Evolutionary conservation across 2,329 filamentous ascomycete species (phyloP).

Genomic region (Trichophyton mentagrophytes): DNA sequence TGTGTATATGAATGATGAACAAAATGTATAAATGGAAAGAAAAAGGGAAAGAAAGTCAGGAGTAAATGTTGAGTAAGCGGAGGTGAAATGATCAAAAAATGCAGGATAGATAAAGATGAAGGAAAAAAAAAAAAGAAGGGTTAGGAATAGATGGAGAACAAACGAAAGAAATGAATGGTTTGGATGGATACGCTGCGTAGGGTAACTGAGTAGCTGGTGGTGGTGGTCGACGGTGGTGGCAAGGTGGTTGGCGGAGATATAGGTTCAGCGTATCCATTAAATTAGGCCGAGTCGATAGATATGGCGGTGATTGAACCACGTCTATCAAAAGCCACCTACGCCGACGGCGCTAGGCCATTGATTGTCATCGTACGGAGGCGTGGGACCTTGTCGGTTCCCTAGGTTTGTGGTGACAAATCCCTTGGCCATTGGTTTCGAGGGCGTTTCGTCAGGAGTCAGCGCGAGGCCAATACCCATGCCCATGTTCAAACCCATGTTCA

Average conservation of each 20-base stretch:
- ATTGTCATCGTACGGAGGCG: constrained; percentile 84
- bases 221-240: constrained; percentile 10
- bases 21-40: background rate
- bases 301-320: constrained; percentile 35
- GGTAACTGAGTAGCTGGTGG: too few relatives aligned
- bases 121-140: background rate
- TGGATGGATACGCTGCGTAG: constrained; percentile 5
- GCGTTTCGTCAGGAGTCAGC: constrained; percentile 48
- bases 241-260: constrained; percentile 6
- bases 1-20: constrained; percentile 2
- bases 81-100: background rate
- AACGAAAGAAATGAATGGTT: constrained; percentile 10
- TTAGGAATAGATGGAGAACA: constrained; percentile 3
- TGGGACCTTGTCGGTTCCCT: constrained; percentile 68
- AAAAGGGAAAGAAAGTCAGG: background rate
- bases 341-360: constrained; percentile 81
- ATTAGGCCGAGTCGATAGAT: constrained; percentile 21
- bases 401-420: constrained; percentile 44
- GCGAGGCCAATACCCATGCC: constrained; percentile 34
- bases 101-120: constrained; percentile 1
- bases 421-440: constrained; percentile 57
- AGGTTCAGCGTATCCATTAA: background rate
- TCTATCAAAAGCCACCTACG: constrained; percentile 55
- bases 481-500: background rate
- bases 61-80: background rate